Percentiles rank a stretch among this genome's conserved stretches.
Conservation (phyloP, 352 stramenopile species). For the Hyaloperonospora brassicae region DNA sequence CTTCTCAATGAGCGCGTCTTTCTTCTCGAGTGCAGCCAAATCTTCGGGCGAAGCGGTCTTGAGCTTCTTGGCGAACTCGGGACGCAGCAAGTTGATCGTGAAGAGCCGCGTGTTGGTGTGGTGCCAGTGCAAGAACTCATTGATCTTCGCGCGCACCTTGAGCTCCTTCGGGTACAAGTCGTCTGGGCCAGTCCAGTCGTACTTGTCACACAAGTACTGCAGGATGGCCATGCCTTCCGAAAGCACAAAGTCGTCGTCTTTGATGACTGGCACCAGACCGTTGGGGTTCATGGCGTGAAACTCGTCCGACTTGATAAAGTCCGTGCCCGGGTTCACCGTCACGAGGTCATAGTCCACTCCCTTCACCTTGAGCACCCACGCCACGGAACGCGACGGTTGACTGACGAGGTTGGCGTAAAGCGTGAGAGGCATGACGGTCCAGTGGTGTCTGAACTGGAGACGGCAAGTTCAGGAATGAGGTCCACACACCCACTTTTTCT, state of each 20-base stretch:
- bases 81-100: constrained; percentile 40
- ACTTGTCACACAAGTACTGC: constrained; percentile 46
- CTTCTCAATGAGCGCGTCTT: constrained; percentile 33
- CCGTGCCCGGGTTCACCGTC: constrained; percentile 23
- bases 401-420: constrained; percentile 59
- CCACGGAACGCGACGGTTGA: constrained; percentile 36
- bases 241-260: constrained; percentile 51
- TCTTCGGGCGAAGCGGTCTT: constrained; percentile 31
- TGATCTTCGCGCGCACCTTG: constrained; percentile 43
- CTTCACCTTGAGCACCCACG: constrained; percentile 45
- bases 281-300: constrained; percentile 53
- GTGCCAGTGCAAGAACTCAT: constrained; percentile 68
- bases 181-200: constrained; percentile 34
- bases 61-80: constrained; percentile 24
- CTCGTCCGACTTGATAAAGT: constrained; percentile 38
- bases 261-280: constrained; percentile 36
- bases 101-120: constrained; percentile 48
- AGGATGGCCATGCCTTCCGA: constrained; percentile 54
- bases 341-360: constrained; percentile 33
- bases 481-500: too few species aligned
- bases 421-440: constrained; percentile 28
- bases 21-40: constrained; percentile 24
- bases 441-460: constrained; percentile 3
- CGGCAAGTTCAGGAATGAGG: constrained; percentile 20
- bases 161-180: constrained; percentile 43